Conservation (phyloP, 106 monocot genomes). For the Phalaenopsis equestris region DNA sequence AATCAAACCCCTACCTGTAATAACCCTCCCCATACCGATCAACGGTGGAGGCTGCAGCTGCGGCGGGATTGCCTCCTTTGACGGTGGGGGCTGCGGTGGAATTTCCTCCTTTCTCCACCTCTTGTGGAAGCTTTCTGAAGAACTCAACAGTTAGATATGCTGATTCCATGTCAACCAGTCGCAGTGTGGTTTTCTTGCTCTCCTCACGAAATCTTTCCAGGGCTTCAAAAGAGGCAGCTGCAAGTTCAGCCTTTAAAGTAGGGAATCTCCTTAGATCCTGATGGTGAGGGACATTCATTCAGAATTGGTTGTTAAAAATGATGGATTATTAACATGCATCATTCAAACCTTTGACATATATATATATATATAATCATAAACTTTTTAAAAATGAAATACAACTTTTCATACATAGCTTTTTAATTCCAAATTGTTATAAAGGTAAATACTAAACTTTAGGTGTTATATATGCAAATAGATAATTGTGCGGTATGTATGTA, state of each 20-base stretch:
- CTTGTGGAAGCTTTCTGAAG: slow-evolving; percentile 86
- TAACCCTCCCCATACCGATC: slow-evolving; percentile 68
- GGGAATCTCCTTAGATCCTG: slow-evolving; percentile 91
- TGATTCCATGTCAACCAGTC: slow-evolving; percentile 91
- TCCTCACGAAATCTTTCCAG: slow-evolving; percentile 83
- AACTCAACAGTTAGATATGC: slow-evolving; percentile 92
- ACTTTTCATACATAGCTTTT: too few relatives aligned
- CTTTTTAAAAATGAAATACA: too few relatives aligned
- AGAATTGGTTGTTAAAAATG: not conserved
- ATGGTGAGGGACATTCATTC: not conserved
- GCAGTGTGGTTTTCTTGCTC: slow-evolving; percentile 59
- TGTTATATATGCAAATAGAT: too few relatives aligned
- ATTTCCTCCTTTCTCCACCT: slow-evolving; percentile 48
- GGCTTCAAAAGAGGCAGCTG: slow-evolving; percentile 60
- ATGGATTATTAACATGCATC: not conserved
- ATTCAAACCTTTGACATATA: too few relatives aligned
- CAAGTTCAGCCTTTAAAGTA: slow-evolving; percentile 73
- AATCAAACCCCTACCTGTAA: slow-evolving; percentile 8
- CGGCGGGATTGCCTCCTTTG: not conserved
- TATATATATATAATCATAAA: too few relatives aligned
- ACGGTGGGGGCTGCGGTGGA: not conserved
- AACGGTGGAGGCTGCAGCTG: not conserved
- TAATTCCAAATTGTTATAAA: too few relatives aligned
- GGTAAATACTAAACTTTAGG: too few relatives aligned
- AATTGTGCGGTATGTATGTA: too few relatives aligned